These are phyloP conservation scores for Candida freyschussii DNA, from an alignment of 1,139 yeast genomes.

Conservation along the genomic window DNA sequence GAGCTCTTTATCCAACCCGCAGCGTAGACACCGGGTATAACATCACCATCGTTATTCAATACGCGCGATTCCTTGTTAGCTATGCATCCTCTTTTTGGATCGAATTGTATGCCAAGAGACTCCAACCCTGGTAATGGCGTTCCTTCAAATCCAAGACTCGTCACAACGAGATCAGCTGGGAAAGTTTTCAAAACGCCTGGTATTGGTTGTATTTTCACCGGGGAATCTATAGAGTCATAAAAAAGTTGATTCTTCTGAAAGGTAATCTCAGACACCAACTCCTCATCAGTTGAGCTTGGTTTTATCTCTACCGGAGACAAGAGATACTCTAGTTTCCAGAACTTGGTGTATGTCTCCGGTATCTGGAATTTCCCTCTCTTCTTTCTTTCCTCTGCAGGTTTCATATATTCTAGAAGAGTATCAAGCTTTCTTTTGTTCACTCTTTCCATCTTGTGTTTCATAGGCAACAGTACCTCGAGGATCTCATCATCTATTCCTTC, in stretches of 20 bases:
- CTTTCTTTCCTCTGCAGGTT: conserved; percentile 27
- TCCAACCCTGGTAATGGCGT: conserved; percentile 47
- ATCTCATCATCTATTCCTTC: conserved; percentile 45
- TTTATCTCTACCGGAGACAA: conserved; percentile 59
- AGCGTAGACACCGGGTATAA: conserved; percentile 58
- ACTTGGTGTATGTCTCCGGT: conserved; percentile 30
- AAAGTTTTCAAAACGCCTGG: conserved; percentile 5
- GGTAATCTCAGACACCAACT: conserved; percentile 41
- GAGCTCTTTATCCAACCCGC: conserved; percentile 94
- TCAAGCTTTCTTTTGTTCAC: conserved; percentile 65
- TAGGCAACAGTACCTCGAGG: conserved; percentile 38
- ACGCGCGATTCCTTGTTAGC: conserved; percentile 60
- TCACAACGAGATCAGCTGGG: conserved; percentile 60
- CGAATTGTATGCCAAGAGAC: conserved; percentile 46
- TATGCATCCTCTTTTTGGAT: conserved; percentile 46
- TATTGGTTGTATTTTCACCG: conserved; percentile 37
- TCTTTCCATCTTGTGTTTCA: conserved; percentile 46
- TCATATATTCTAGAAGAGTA: conserved; percentile 52
- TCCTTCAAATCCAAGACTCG: conserved; percentile 84
- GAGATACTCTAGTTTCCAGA: conserved; percentile 69
- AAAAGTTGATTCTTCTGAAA: conserved; percentile 44
- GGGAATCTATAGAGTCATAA: conserved; percentile 17
- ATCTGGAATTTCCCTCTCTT: conserved; percentile 19
- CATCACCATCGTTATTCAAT: conserved; percentile 28
- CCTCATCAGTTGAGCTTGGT: conserved; percentile 31